These are phyloP conservation scores for Ocimum tenuiflorum DNA, from an alignment of 257 asterid genomes.

Conservation along the genomic window DNA sequence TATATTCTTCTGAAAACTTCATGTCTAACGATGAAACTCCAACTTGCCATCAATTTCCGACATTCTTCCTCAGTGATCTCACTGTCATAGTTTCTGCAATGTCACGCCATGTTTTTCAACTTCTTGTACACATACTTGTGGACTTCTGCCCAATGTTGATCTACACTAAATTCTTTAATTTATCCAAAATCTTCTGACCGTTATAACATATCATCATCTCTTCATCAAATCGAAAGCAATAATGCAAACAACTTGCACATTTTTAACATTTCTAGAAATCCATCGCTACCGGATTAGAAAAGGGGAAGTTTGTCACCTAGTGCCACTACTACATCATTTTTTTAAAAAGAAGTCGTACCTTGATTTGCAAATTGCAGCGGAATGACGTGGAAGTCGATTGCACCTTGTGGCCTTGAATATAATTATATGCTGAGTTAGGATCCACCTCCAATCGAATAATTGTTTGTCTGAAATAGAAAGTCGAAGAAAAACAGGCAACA, in stretches of 20 bases:
- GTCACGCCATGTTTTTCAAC: too few relatives aligned
- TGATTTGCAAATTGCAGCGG: not conserved
- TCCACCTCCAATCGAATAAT: not conserved
- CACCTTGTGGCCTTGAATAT: slow-evolving; percentile 3
- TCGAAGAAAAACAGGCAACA: not conserved
- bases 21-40: not conserved
- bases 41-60: not conserved
- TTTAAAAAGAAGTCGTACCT: not conserved
- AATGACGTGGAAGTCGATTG: slow-evolving; percentile 19
- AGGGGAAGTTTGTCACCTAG: slow-evolving; percentile 43
- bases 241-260: slow-evolving; percentile 26
- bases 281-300: slow-evolving; percentile 19
- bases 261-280: too few relatives aligned
- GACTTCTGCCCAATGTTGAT: too few relatives aligned
- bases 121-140: too few relatives aligned
- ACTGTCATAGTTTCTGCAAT: not conserved
- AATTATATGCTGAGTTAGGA: not conserved
- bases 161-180: too few relatives aligned
- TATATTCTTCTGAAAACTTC: not conserved
- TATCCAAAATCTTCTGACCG: not conserved
- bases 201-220: too few relatives aligned
- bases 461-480: not conserved
- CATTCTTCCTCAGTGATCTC: not conserved
- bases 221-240: slow-evolving; percentile 17
- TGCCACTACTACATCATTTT: not conserved